These are phyloP conservation scores for Nakaseomyces glabratus DNA, from an alignment of 1,139 yeast genomes.

Conservation along the genomic window DNA sequence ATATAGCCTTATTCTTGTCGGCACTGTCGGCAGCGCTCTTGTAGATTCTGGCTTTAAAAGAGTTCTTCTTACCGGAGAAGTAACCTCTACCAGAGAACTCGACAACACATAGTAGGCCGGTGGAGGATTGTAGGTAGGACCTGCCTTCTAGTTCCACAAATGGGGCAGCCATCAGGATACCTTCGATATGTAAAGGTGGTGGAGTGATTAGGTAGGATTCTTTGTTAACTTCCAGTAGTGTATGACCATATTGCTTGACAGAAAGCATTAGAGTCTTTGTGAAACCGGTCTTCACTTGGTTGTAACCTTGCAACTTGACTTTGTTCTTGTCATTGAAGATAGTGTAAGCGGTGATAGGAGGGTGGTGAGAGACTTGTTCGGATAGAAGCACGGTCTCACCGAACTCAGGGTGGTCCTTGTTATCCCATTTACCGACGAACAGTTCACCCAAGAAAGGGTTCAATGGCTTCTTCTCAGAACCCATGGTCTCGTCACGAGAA, in stretches of 20 bases:
- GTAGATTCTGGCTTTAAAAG: slow-evolving; percentile 75
- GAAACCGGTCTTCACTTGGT: slow-evolving; percentile 77
- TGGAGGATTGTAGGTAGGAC: slow-evolving; percentile 67
- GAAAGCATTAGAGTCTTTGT: slow-evolving; percentile 51
- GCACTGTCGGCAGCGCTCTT: slow-evolving; percentile 43
- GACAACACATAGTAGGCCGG: slow-evolving; percentile 63
- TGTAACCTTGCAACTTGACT: slow-evolving; percentile 73
- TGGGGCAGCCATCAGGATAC: slow-evolving; percentile 80
- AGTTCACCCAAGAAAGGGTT: slow-evolving; percentile 91
- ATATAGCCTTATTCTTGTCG: slow-evolving; percentile 53
- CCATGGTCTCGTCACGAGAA: slow-evolving; percentile 82
- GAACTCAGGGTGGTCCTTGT: slow-evolving; percentile 37
- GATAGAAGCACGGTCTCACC: slow-evolving; percentile 70
- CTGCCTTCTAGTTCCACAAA: slow-evolving; percentile 82
- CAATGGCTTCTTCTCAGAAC: slow-evolving; percentile 81
- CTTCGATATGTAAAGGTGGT: slow-evolving; percentile 94
- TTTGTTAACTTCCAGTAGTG: slow-evolving; percentile 53
- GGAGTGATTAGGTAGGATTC: slow-evolving; percentile 73
- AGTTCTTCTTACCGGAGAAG: slow-evolving; percentile 85
- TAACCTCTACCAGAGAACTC: slow-evolving; percentile 90
- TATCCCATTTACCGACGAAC: slow-evolving; percentile 78
- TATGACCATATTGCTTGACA: slow-evolving; percentile 90
- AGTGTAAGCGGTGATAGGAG: slow-evolving; percentile 86
- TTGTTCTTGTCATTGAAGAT: slow-evolving; percentile 62
- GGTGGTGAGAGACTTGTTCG: slow-evolving; percentile 93